Evolutionary conservation across 192 early-diverging fungal genomes (phyloP).

Genomic region (Coemansia erecta): DNA sequence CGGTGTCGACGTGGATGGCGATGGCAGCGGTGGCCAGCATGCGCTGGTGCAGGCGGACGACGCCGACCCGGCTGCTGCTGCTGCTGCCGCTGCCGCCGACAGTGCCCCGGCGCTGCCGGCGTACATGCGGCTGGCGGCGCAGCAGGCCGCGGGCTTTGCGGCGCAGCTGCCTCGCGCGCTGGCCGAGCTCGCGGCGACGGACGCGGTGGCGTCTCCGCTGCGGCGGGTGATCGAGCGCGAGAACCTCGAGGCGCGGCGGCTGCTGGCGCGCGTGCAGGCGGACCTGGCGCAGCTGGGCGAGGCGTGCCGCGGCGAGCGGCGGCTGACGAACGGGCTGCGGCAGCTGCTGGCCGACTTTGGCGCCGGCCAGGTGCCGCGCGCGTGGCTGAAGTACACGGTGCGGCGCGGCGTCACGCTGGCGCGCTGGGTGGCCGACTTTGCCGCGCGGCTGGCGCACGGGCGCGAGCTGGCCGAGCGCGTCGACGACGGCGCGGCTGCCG

Average conservation of each 20-base stretch:
- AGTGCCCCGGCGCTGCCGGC: slow-evolving; percentile 35
- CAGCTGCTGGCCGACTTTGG: slow-evolving; percentile 66
- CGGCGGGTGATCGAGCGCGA: slow-evolving; percentile 86
- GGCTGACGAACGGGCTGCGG: slow-evolving; percentile 86
- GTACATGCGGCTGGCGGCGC: slow-evolving; percentile 71
- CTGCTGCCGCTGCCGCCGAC: neutral
- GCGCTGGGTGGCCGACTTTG: slow-evolving; percentile 74
- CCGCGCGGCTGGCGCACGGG: slow-evolving; percentile 65
- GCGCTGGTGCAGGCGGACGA: too few relatives aligned
- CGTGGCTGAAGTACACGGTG: slow-evolving; percentile 57
- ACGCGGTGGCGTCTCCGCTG: slow-evolving; percentile 57
- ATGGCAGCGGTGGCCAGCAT: too few relatives aligned
- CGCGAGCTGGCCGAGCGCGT: slow-evolving; percentile 49
- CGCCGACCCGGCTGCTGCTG: slow-evolving; percentile 1
- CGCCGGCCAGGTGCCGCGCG: slow-evolving; percentile 66
- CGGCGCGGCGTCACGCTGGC: slow-evolving; percentile 59
- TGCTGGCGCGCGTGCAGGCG: slow-evolving; percentile 61
- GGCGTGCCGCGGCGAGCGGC: slow-evolving; percentile 72
- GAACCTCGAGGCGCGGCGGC: slow-evolving; percentile 56
- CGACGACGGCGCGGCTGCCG: neutral
- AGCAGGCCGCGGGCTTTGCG: slow-evolving; percentile 60
- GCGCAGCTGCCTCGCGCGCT: neutral
- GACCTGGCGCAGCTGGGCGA: slow-evolving; percentile 67
- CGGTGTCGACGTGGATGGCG: too few relatives aligned
- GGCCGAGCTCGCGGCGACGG: neutral